Conservation (phyloP, 2,329 filamentous ascomycete species). For the Paecilomyces niveus region DNA sequence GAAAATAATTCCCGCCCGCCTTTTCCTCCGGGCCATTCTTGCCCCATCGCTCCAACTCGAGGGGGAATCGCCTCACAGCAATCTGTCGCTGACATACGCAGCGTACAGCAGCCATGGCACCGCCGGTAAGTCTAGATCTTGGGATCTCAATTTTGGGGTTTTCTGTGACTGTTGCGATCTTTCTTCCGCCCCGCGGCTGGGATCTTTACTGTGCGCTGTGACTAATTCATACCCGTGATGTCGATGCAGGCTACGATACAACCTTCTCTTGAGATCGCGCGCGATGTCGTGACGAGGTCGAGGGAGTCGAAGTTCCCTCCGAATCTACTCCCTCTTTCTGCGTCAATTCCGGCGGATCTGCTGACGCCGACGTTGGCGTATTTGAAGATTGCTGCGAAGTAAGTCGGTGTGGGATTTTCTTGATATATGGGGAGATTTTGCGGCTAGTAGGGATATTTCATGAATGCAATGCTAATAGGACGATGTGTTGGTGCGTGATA, state of each 20-base stretch:
- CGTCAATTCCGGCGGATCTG: slow-evolving; percentile 83
- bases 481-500: slow-evolving; percentile 8
- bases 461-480: not conserved
- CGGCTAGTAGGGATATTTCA: not conserved
- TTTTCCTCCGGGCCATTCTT: not conserved
- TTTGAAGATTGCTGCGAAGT: slow-evolving; percentile 76
- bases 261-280: slow-evolving; percentile 56
- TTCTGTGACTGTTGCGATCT: not conserved
- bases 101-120: slow-evolving; percentile 16
- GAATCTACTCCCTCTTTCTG: slow-evolving; percentile 75
- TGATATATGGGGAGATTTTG: not conserved
- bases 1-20: not conserved
- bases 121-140: slow-evolving; percentile 15
- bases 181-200: not conserved
- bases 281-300: slow-evolving; percentile 48
- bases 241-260: slow-evolving; percentile 42
- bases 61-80: not conserved
- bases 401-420: slow-evolving; percentile 27
- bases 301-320: slow-evolving; percentile 51
- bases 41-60: not conserved
- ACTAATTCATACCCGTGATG: not conserved
- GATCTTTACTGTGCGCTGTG: not conserved
- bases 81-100: slow-evolving; percentile 1
- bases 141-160: not conserved
- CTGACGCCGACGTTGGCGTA: slow-evolving; percentile 94